Evolutionary conservation across 306 rosid species (phyloP).

Genomic region (Potentilla sterilis): DNA sequence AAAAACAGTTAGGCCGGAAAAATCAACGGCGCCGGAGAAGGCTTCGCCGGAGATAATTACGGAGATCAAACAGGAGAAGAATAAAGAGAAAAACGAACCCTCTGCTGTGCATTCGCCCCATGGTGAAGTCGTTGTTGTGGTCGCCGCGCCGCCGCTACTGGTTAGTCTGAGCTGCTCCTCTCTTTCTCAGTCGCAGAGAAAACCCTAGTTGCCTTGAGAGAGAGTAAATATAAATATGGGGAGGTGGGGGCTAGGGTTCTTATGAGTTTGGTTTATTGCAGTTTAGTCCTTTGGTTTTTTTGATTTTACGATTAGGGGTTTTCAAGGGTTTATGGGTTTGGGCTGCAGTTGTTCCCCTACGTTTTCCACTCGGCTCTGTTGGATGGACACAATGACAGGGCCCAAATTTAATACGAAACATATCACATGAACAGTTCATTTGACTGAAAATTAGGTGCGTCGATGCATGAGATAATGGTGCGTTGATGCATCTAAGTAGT

Average conservation of each 20-base stretch:
- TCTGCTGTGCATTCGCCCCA: conserved; percentile 88
- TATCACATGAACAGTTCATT: too few species aligned
- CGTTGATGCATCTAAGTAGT: too few species aligned
- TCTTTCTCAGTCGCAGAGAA: conserved; percentile 4
- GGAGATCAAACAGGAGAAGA: neutral
- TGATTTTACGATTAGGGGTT: neutral
- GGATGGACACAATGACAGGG: too few species aligned
- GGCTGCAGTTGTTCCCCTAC: neutral
- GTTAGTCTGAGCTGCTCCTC: neutral
- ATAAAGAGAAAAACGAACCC: conserved; percentile 47
- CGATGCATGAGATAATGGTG: too few species aligned
- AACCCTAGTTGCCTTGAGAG: conserved; percentile 18
- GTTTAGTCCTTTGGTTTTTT: conserved; percentile 2
- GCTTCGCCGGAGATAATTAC: neutral
- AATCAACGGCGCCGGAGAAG: neutral
- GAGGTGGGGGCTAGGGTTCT: conserved; percentile 36
- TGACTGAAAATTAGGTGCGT: too few species aligned
- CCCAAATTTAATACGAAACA: too few species aligned
- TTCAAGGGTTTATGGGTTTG: neutral
- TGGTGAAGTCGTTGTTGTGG: conserved; percentile 27
- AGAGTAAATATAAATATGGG: conserved; percentile 12
- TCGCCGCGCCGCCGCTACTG: conserved; percentile 6
- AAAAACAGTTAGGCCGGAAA: neutral
- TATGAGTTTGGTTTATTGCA: neutral
- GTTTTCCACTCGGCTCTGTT: too few species aligned